Base-by-base conservation (phyloP, 2,329 filamentous ascomycete species). In the Botrytis aclada region DNA sequence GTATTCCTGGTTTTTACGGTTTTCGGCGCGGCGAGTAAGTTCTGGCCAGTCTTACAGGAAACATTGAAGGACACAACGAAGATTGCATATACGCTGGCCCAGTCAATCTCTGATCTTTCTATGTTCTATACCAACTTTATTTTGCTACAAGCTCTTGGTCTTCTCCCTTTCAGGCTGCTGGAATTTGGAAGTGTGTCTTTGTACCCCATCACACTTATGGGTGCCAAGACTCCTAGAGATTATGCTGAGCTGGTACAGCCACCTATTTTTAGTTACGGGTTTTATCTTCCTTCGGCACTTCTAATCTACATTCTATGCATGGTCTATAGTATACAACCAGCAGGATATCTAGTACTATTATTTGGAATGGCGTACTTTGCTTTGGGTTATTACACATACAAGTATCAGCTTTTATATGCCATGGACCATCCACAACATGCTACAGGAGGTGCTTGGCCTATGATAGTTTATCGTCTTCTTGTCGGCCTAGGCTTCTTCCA, bases 361-460 rank as follows among this genome's bases (percentile, higher is more conserved):
- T 90, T 95, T 66, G 96, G 96, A 5, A 84, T 95, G 66, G 84
- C 93, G 20, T 99, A 97, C 82, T 97, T 97, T 78, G 81, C 88
- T 32, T 88, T 97, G 22, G 94, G 94, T 32, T 92, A 93, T 81
- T 95, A 95, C 80, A 93, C 93, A 45, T 97, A 97, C 87, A 98
- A 98, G 82, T 99, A 99, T 83, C 97, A 99, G 84, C 86, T 99
- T 7, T 86, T 99, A 7, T 99, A 99, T 82, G 94, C 96, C 45
- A 99, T 99, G 96, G 95, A 98, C 79, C 95, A 98, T 81, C 93
- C 94, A 25, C 94, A 97, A 80, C 94, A 97, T 80, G 94, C 94
- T 25, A 98, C 95, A 0, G 97, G 97, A 32, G 90, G 92, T 74
- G 94, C 95, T 7, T 99, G 96, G 96, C 92, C 93, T 66, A 97